A percentile compares a stretch with the other conserved stretches of the same genome.
Evolutionary conservation across 2,329 filamentous ascomycete species (phyloP).

Genomic region (Leptographium galeiforme): DNA sequence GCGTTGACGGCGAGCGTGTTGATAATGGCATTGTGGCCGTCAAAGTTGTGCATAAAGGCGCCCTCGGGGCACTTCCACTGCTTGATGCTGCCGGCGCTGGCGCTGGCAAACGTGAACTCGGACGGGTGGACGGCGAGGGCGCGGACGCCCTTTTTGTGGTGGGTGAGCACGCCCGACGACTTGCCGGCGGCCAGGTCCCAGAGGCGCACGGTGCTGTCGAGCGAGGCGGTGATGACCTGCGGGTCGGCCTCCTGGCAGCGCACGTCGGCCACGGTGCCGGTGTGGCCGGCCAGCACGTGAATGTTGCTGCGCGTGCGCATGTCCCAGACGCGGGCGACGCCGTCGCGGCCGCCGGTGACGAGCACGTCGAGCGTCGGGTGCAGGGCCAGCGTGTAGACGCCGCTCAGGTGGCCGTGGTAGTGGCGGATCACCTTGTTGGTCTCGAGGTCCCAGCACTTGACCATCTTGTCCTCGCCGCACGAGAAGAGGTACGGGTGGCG

Average conservation of each 20-base stretch:
- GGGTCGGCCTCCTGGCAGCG: slow-evolving; percentile 94
- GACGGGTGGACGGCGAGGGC: slow-evolving; percentile 72
- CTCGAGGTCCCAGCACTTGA: slow-evolving; percentile 98
- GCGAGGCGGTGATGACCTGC: slow-evolving; percentile 84
- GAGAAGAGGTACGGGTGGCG: slow-evolving; percentile 95
- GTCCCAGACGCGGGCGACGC: slow-evolving; percentile 92
- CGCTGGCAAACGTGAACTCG: slow-evolving; percentile 93
- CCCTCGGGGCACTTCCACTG: slow-evolving; percentile 99
- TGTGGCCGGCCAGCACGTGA: slow-evolving; percentile 84
- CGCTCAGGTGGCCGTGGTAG: slow-evolving; percentile 92
- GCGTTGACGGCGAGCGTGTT: slow-evolving; percentile 89
- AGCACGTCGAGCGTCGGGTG: slow-evolving; percentile 91
- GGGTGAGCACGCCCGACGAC: slow-evolving; percentile 87
- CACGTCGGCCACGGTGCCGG: slow-evolving; percentile 75
- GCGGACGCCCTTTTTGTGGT: slow-evolving; percentile 96
- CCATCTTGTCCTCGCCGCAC: slow-evolving; percentile 98
- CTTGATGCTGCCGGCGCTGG: slow-evolving; percentile 87
- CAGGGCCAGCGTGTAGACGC: slow-evolving; percentile 85
- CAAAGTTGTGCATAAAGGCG: slow-evolving; percentile 98
- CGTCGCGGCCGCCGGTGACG: slow-evolving; percentile 88
- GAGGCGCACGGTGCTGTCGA: slow-evolving; percentile 80
- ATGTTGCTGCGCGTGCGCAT: slow-evolving; percentile 95
- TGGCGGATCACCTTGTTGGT: slow-evolving; percentile 99
- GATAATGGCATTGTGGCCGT: slow-evolving; percentile 91
- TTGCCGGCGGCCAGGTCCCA: slow-evolving; percentile 97